phyloP scores from a whole-genome alignment of 192 early-diverging fungal species.

The Dissophora ornata region DNA sequence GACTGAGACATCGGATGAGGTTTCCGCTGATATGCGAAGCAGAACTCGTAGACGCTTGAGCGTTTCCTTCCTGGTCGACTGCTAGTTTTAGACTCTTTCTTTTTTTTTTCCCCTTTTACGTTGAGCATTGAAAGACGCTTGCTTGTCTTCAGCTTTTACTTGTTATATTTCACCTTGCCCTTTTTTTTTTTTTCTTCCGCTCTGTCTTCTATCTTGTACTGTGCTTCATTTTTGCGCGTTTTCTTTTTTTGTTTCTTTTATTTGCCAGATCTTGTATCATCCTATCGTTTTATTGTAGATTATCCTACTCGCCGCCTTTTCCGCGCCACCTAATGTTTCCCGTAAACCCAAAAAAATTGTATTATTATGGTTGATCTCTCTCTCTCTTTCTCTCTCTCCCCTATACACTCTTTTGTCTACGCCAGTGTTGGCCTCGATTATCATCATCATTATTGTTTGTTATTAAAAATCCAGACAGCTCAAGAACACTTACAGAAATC shows the following conservation, averaged over 20 bases:
- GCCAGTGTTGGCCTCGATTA: background rate
- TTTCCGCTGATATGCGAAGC: constrained; percentile 20
- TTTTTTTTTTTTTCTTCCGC: constrained; percentile 1
- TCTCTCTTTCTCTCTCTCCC: constrained; percentile 2
- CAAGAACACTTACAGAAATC: too few species aligned
- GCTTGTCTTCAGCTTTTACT: background rate
- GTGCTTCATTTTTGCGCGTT: constrained; percentile 1
- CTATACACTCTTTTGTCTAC: background rate
- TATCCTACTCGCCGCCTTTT: constrained; percentile 10
- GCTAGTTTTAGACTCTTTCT: constrained; percentile 12
- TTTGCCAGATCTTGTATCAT: constrained; percentile 13
- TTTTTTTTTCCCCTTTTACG: constrained; percentile 9
- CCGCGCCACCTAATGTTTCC: constrained; percentile 1
- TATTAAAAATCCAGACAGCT: too few species aligned
- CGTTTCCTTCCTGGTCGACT: constrained; percentile 49
- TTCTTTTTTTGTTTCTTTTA: constrained; percentile 3
- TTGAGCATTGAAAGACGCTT: background rate
- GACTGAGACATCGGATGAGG: constrained; percentile 8
- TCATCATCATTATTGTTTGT: background rate
- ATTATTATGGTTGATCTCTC: background rate
- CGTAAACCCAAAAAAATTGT: constrained; percentile 1
- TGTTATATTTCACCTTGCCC: background rate
- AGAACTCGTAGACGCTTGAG: constrained; percentile 39
- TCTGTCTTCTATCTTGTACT: background rate
- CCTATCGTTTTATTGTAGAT: constrained; percentile 10